Percentiles rank a stretch among this genome's conserved stretches.
Evolutionary conservation across 495 filamentous ascomycete genomes (phyloP).

Genomic region (Penicillium silybi): DNA sequence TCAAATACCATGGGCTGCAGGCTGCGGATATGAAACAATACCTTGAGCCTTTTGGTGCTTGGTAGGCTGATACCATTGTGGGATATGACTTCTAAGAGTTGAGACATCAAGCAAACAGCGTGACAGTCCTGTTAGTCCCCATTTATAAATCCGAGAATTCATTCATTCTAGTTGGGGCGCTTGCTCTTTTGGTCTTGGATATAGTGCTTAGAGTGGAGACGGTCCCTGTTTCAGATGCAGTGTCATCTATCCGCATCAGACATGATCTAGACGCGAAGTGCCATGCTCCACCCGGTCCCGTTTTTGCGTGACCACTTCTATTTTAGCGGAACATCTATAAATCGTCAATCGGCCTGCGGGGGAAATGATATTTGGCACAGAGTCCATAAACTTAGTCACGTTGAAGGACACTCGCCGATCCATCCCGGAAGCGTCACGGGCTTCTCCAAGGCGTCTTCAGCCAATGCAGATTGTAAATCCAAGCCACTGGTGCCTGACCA

Average conservation of each 20-base stretch:
- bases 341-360: too few relatives aligned
- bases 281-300: not conserved
- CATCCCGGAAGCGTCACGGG: conserved; percentile 23
- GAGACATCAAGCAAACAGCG: not conserved
- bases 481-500: conserved; percentile 12
- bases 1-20: conserved; percentile 34
- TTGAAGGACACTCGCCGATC: conserved; percentile 9
- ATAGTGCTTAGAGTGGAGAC: not conserved
- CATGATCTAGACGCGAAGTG: not conserved
- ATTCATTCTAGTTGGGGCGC: not conserved
- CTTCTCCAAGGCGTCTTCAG: not conserved
- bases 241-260: not conserved
- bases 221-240: conserved; percentile 7
- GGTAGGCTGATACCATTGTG: conserved; percentile 13
- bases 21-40: conserved; percentile 37
- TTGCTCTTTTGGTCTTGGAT: not conserved
- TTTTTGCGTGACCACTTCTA: not conserved
- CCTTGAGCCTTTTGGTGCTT: conserved; percentile 26
- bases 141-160: not conserved
- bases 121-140: not conserved
- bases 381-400: not conserved
- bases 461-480: not conserved
- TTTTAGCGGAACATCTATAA: not conserved
- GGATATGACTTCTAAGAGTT: too few relatives aligned
- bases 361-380: not conserved